Evolutionary conservation across 495 filamentous ascomycete genomes (phyloP).

Genomic region (Penicilliopsis zonata): DNA sequence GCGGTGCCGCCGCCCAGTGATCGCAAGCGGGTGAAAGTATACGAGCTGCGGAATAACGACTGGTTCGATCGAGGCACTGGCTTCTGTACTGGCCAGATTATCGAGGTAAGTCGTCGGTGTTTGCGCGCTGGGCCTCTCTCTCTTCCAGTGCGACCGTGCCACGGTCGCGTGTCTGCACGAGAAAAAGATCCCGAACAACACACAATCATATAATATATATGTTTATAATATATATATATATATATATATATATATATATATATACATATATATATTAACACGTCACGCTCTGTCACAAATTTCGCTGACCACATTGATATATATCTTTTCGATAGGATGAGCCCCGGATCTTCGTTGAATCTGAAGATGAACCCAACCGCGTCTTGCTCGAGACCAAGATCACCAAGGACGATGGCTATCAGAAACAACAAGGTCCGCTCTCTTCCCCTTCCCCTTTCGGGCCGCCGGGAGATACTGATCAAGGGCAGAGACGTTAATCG

Average conservation of each 20-base stretch:
- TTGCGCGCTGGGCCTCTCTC: background rate
- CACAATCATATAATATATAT: too few relatives aligned
- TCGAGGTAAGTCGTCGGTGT: slow-evolving; percentile 48
- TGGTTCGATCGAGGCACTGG: slow-evolving; percentile 98
- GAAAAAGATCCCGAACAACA: too few relatives aligned
- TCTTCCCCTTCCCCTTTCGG: slow-evolving; percentile 5
- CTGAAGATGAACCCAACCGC: slow-evolving; percentile 79
- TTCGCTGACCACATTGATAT: slow-evolving; percentile 1
- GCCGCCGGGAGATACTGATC: slow-evolving; percentile 11
- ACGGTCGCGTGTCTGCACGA: background rate
- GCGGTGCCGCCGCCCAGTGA: slow-evolving; percentile 69
- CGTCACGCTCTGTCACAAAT: background rate
- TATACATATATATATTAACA: too few relatives aligned
- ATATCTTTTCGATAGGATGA: slow-evolving; percentile 45
- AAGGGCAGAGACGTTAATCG: slow-evolving; percentile 77
- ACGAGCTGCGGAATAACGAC: slow-evolving; percentile 95
- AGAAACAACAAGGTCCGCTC: slow-evolving; percentile 86
- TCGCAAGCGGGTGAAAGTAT: slow-evolving; percentile 97
- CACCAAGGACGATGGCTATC: slow-evolving; percentile 88
- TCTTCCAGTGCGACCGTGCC: background rate
- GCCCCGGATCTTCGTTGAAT: slow-evolving; percentile 79
- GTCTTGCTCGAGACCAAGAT: slow-evolving; percentile 80
- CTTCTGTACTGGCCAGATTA: slow-evolving; percentile 73
- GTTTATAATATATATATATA: too few relatives aligned
- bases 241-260: too few relatives aligned